phyloP scores from a whole-genome alignment of 176 grass and related monocot genomes.

The Carex kokanica region DNA sequence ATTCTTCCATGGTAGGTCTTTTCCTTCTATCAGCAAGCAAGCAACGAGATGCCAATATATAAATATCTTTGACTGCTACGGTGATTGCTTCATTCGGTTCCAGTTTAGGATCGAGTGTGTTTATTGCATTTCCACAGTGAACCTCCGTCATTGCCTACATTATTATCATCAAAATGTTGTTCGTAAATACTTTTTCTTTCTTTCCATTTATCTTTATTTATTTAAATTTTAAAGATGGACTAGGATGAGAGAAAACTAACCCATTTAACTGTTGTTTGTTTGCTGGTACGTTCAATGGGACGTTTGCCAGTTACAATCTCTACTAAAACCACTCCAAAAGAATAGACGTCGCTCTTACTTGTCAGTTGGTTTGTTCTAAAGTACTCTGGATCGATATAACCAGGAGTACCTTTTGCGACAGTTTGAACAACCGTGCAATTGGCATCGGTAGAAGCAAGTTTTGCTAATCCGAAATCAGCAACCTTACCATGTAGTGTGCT shows the following conservation, averaged over 20 bases:
- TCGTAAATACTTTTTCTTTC: not conserved
- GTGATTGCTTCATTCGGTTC: conserved; percentile 5
- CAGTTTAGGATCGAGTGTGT: conserved; percentile 18
- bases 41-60: conserved; percentile 1
- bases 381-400: conserved; percentile 24
- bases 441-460: not conserved
- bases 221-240: not conserved
- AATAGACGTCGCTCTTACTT: conserved; percentile 24
- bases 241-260: conserved; percentile 11
- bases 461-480: conserved; percentile 27
- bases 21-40: not conserved
- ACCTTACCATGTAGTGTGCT: conserved; percentile 19
- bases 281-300: not conserved
- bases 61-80: not conserved
- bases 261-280: not conserved
- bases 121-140: not conserved
- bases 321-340: conserved; percentile 26
- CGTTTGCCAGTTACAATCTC: conserved; percentile 22
- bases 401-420: conserved; percentile 12
- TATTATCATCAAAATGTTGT: not conserved
- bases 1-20: conserved; percentile 11
- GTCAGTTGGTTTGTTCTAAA: conserved; percentile 15
- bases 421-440: conserved; percentile 5
- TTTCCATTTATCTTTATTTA: not conserved
- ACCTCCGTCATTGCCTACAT: conserved; percentile 5